Evolutionary conservation across 176 grass and related monocot species (phyloP).

Genomic region (Dactylis glomerata): DNA sequence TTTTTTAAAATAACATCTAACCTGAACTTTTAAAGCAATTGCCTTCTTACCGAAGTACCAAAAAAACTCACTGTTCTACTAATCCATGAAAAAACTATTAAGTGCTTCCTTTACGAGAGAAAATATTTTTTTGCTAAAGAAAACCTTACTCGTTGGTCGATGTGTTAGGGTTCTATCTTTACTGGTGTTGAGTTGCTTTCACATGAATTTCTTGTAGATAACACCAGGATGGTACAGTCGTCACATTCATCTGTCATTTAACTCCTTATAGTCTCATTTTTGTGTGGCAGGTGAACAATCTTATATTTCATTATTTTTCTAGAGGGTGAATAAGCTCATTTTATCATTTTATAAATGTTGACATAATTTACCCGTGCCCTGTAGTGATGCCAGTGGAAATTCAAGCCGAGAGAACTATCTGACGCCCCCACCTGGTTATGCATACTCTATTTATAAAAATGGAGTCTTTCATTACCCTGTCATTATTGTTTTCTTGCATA

Average conservation of each 20-base stretch:
- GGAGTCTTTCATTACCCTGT: not conserved
- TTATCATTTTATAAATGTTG: not conserved
- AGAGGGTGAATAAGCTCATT: not conserved
- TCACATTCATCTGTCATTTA: not conserved
- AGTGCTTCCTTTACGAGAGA: not conserved
- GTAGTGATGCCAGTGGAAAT: not conserved
- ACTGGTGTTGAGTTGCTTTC: conserved; percentile 15
- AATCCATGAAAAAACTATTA: not conserved
- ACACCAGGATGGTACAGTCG: not conserved
- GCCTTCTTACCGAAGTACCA: not conserved
- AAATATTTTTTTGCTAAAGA: not conserved
- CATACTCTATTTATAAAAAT: not conserved
- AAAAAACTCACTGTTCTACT: not conserved
- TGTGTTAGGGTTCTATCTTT: not conserved
- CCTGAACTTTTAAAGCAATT: not conserved
- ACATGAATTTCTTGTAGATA: conserved; percentile 13
- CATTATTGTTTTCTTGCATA: not conserved
- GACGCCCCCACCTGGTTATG: not conserved
- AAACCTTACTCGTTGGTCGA: not conserved
- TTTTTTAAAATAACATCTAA: not conserved
- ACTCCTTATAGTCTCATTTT: not conserved
- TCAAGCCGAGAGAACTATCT: not conserved
- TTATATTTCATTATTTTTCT: not conserved
- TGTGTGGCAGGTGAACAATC: not conserved
- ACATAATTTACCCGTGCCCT: not conserved